A percentile compares a stretch with the other conserved stretches of the same genome.
phyloP scores from a whole-genome alignment of 495 filamentous ascomycete species.

The Melanomma pulvis-pyrius region DNA sequence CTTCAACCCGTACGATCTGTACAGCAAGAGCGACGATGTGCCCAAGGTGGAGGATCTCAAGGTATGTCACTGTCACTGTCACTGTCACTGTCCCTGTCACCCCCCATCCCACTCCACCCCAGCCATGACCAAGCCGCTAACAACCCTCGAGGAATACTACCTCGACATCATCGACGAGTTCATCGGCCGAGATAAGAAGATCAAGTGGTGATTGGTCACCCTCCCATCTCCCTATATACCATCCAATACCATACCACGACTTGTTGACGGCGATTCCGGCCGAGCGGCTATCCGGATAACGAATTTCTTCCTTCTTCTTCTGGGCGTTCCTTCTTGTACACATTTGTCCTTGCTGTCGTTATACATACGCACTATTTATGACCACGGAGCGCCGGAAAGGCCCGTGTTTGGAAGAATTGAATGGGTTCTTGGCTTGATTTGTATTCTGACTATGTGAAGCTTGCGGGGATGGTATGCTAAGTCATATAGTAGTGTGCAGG shows the following conservation, averaged over 20 bases:
- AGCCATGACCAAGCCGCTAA: constrained; percentile 10
- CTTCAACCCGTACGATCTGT: constrained; percentile 90
- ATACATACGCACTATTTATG: not conserved
- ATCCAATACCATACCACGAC: too few relatives aligned
- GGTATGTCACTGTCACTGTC: too few relatives aligned
- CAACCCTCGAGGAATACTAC: constrained; percentile 67
- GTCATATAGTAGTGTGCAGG: not conserved
- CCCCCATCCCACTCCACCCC: not conserved
- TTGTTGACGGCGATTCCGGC: not conserved
- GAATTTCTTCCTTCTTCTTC: not conserved
- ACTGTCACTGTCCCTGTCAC: too few relatives aligned
- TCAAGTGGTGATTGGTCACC: constrained; percentile 66
- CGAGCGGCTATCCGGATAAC: not conserved
- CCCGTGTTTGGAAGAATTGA: not conserved
- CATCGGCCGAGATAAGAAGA: constrained; percentile 69
- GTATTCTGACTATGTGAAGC: too few relatives aligned
- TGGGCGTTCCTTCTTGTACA: not conserved
- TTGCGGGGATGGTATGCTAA: too few relatives aligned
- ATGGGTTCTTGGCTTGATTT: too few relatives aligned
- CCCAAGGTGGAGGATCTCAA: constrained; percentile 74
- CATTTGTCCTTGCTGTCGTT: not conserved
- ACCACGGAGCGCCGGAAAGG: not conserved
- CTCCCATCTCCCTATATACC: not conserved
- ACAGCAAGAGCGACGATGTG: constrained; percentile 85
- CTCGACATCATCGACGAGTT: constrained; percentile 82